Evolutionary conservation across 2,329 filamentous ascomycete species (phyloP).

Genomic region (Diaporthe eres): DNA sequence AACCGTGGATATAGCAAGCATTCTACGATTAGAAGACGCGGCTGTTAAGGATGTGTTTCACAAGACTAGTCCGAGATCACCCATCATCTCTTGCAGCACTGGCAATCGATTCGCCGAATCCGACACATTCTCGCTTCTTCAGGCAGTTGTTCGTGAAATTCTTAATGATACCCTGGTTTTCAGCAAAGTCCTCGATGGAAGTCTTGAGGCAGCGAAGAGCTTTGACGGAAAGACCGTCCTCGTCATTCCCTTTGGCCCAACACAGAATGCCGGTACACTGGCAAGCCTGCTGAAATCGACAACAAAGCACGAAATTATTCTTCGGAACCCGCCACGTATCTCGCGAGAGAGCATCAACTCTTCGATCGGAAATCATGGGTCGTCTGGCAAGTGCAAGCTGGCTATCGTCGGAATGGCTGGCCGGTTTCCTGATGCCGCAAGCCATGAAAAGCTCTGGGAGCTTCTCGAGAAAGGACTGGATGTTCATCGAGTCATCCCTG

Average conservation of each 20-base stretch:
- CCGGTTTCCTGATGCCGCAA: conserved; percentile 81
- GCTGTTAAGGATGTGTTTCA: conserved; percentile 56
- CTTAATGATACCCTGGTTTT: conserved; percentile 65
- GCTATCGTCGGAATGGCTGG: conserved; percentile 89
- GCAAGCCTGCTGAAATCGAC: conserved; percentile 58
- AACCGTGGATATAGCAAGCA: conserved; percentile 57
- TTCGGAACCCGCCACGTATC: conserved; percentile 55
- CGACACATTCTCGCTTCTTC: conserved; percentile 59
- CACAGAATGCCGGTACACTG: conserved; percentile 62
- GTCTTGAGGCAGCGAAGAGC: conserved; percentile 57
- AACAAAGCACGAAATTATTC: conserved; percentile 58
- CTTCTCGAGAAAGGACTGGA: conserved; percentile 81
- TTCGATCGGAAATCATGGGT: conserved; percentile 63
- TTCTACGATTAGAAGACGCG: conserved; percentile 60
- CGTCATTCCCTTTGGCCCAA: conserved; percentile 65
- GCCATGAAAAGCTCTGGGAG: conserved; percentile 81
- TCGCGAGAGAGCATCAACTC: conserved; percentile 52
- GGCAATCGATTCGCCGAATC: conserved; percentile 58
- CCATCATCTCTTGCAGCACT: conserved; percentile 66
- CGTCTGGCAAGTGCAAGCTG: conserved; percentile 73
- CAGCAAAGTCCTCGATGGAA: conserved; percentile 62
- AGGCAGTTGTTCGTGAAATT: conserved; percentile 62
- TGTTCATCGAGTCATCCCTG: conserved; percentile 76
- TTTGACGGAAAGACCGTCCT: conserved; percentile 58
- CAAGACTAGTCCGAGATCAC: conserved; percentile 59